A percentile compares a stretch with the other conserved stretches of the same genome.
These are phyloP conservation scores for Camelina laxa DNA, from an alignment of 345 rosid species.

Conservation along the genomic window DNA sequence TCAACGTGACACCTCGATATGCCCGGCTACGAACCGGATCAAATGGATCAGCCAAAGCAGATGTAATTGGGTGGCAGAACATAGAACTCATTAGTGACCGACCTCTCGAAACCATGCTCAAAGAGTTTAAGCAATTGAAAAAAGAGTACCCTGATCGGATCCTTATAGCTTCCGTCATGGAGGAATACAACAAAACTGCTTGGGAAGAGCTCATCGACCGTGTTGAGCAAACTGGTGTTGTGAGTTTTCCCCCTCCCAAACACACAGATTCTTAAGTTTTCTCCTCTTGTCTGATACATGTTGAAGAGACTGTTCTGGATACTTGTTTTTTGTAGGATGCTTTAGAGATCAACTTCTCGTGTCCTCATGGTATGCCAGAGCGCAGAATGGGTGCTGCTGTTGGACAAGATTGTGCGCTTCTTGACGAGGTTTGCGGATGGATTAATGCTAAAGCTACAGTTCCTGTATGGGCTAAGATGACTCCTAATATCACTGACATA, in stretches of 20 bases:
- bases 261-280: background rate
- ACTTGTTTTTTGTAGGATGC: slow-evolving; percentile 67
- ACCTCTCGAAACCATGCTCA: slow-evolving; percentile 93
- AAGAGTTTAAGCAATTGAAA: slow-evolving; percentile 84
- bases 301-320: slow-evolving; percentile 13
- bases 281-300: background rate
- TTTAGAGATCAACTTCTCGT: slow-evolving; percentile 91
- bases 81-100: slow-evolving; percentile 96
- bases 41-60: slow-evolving; percentile 81
- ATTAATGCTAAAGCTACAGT: slow-evolving; percentile 91
- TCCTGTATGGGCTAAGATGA: slow-evolving; percentile 99
- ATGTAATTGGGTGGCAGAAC: slow-evolving; percentile 96
- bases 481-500: slow-evolving; percentile 97
- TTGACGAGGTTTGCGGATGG: slow-evolving; percentile 96
- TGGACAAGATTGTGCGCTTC: slow-evolving; percentile 84
- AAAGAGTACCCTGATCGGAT: slow-evolving; percentile 87
- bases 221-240: slow-evolving; percentile 94
- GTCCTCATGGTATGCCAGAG: slow-evolving; percentile 99
- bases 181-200: slow-evolving; percentile 82
- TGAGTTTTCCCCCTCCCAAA: slow-evolving; percentile 46
- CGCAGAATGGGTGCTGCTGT: slow-evolving; percentile 99
- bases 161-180: slow-evolving; percentile 97
- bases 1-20: slow-evolving; percentile 93
- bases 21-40: slow-evolving; percentile 74
- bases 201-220: slow-evolving; percentile 98